phyloP scores from a whole-genome alignment of 192 early-diverging fungal species.

The Rhizophlyctis rosea region DNA sequence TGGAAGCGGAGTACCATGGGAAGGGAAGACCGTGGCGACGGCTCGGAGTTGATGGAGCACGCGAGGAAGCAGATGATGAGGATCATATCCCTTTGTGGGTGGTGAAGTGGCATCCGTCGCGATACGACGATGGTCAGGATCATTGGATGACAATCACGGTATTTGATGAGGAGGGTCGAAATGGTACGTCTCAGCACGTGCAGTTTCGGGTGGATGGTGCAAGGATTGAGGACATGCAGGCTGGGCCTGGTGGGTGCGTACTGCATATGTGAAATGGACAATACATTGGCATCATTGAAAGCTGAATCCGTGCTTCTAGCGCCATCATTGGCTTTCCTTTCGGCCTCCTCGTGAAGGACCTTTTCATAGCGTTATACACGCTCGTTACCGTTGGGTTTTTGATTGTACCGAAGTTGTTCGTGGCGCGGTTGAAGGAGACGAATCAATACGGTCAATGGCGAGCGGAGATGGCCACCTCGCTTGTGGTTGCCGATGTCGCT shows the following conservation, averaged over 20 bases:
- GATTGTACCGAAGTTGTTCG: slow-evolving; percentile 27
- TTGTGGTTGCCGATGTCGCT: slow-evolving; percentile 10
- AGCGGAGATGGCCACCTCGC: slow-evolving; percentile 2
- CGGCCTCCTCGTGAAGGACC: slow-evolving; percentile 34
- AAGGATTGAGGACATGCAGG: slow-evolving; percentile 57
- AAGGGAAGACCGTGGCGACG: slow-evolving; percentile 5
- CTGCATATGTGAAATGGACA: neutral
- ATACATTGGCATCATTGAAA: neutral
- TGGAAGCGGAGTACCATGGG: slow-evolving; percentile 4
- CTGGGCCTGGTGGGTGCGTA: slow-evolving; percentile 50
- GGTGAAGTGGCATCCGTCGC: slow-evolving; percentile 63
- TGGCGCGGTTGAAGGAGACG: neutral
- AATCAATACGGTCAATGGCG: slow-evolving; percentile 14
- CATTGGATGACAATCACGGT: slow-evolving; percentile 65
- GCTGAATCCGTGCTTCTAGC: neutral
- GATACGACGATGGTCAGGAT: slow-evolving; percentile 62
- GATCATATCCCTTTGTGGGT: slow-evolving; percentile 70
- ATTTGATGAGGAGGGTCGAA: slow-evolving; percentile 50
- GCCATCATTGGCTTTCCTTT: slow-evolving; percentile 38
- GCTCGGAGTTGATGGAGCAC: neutral
- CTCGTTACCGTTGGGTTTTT: slow-evolving; percentile 27
- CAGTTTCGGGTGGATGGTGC: slow-evolving; percentile 70
- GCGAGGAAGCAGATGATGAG: slow-evolving; percentile 32
- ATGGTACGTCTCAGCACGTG: slow-evolving; percentile 38
- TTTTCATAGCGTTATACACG: slow-evolving; percentile 36